phyloP scores from a whole-genome alignment of 192 early-diverging fungal species.

The Coemansia erecta region DNA sequence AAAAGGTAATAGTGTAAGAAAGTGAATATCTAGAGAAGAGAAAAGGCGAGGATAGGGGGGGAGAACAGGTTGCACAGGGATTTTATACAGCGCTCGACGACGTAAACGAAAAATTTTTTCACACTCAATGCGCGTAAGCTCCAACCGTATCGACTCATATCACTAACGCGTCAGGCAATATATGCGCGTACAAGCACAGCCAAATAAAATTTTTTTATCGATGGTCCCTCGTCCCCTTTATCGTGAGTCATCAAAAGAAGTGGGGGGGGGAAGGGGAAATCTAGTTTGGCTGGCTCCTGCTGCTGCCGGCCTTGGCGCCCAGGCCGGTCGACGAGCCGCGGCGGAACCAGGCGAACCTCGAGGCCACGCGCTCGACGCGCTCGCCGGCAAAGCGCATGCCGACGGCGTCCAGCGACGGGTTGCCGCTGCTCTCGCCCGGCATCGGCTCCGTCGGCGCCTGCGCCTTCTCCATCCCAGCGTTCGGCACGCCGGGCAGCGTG shows the following conservation, averaged over 20 bases:
- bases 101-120: neutral
- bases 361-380: slow-evolving; percentile 7
- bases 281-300: too few species aligned
- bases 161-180: neutral
- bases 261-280: too few species aligned
- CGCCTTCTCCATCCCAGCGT: neutral
- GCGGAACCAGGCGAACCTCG: slow-evolving; percentile 37
- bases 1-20: neutral
- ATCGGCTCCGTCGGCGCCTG: neutral
- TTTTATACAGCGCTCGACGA: neutral
- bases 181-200: too few species aligned
- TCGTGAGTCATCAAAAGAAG: too few species aligned
- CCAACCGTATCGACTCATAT: neutral
- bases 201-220: too few species aligned
- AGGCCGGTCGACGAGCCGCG: neutral
- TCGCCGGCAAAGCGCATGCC: slow-evolving; percentile 12
- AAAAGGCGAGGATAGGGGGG: neutral
- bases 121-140: neutral
- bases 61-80: neutral
- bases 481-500: neutral
- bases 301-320: too few species aligned
- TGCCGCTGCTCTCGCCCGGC: slow-evolving; percentile 7
- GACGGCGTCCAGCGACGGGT: slow-evolving; percentile 35
- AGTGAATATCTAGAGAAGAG: neutral
- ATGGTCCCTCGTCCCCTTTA: neutral